Evolutionary conservation across 1,284 basidiomycete species (phyloP), one percentile per base, ranked within the genome.

Genomic region (Trichosporon sp.): DNA sequence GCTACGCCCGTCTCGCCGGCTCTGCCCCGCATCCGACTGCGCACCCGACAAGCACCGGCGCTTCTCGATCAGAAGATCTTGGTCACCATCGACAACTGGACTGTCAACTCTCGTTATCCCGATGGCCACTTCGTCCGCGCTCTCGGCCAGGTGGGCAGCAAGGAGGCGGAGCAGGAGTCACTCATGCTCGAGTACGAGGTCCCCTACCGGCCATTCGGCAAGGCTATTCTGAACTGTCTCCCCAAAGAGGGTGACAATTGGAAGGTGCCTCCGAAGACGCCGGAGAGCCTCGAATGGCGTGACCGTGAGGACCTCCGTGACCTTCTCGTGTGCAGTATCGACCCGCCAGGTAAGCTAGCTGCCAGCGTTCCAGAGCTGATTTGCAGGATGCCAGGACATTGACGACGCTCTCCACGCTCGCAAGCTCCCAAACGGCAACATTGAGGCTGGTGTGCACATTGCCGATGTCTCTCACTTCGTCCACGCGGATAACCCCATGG

Each of bases 401-500:
- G 96, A 99, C 76, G 96, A 99, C 79, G 96, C 96, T 0, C 82
- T 99, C n/a, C 96, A 99, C 79, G 96, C 96, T 9, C 86, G 89
- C 60, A 83, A 80, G 56, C 82, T 99, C 29, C 88, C 92, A 0
- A 97, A 96, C 74, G 95, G 95, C 2, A 95, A 96, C 78, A 91
- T 98, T 67, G 92, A 99, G 78, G 94, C 94, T 31, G 96, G 96
- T 59, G 96, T 99, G 69, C 95, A 99, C 78, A 99, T 99, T 69
- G 96, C 96, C 65, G 95, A 99, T 75, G 96, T 99, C 1, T 95
- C 95, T 2, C 89, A 96, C 79, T 99, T 99, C 73, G 96, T 99
- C 1, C 87, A 86, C 61, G 85, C 94, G 2, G 92, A 95, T 74
- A 99, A 90, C 61, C 87, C 96, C 0, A 99, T 99, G 95, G 96